Evolutionary conservation across 352 stramenopile species (phyloP), one percentile per base, ranked within the genome.

Genomic region (Pythium sukuiense): DNA sequence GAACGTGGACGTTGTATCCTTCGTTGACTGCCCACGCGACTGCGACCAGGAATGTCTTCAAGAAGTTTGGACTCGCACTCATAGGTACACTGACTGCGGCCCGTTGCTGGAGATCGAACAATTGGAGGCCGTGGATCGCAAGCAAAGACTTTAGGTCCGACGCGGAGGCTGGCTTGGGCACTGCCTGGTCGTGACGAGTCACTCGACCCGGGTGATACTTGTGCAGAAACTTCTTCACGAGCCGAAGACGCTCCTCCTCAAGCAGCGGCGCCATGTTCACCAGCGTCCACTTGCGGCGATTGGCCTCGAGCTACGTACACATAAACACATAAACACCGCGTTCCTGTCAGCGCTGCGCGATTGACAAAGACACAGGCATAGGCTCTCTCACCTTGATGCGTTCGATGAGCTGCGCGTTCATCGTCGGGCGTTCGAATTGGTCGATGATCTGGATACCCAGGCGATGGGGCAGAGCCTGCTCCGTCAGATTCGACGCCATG

Each of bases 91-190:
- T 82, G 6, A 85, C 76, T 55, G 92, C 79, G 13, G 86, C 86
- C 39, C 83, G 87, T 61, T 92, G 79, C 60, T 95, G 86, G 12
- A 92, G 80, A 54, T 93, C 80, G 54, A 92, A 91, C 18, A 95
- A 73, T 58, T 90, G 80, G 12, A 95, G 50, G 0, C 75, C 71
- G 27, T 73, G 55, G 1, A 11, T 43, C 0, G 59, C 48, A 13
- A 74, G 58, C 9, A 70, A 29, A 8, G 41, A 30, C 37, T 55
- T 69, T 3, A 16, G 37, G 27, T 57, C 48, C 3, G n/a, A 30
- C 9, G 46, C 9, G 0, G 39, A 57, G 16, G 29, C 5, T 11
- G 27, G 32, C 33, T 30, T 56, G 18, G 43, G 1, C 8, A 48
- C 24, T 16, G 43, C 24, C 3, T 61, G 56, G 3, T 59, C 35